Percentiles rank a stretch among this genome's conserved stretches.
Evolutionary conservation across 768 basidiomycete genomes (phyloP).

Genomic region (Suillus cothurnatus): DNA sequence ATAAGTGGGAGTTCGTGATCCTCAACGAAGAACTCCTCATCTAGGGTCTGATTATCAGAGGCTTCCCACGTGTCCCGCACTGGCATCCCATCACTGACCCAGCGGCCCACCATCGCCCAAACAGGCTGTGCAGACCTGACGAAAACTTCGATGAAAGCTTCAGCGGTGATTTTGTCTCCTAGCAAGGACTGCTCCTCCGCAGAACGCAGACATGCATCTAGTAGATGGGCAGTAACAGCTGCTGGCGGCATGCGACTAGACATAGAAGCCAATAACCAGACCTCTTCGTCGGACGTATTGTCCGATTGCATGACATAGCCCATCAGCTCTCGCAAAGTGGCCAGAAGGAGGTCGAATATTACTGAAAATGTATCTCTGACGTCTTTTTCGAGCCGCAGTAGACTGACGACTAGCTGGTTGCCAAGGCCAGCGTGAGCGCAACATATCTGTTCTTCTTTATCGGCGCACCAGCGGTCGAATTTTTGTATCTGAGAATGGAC

Average conservation of each 20-base stretch:
- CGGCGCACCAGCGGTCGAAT: slow-evolving; percentile 74
- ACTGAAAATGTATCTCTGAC: slow-evolving; percentile 56
- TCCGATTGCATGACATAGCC: slow-evolving; percentile 31
- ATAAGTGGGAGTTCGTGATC: slow-evolving; percentile 62
- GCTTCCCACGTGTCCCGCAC: slow-evolving; percentile 37
- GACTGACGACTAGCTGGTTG: slow-evolving; percentile 51
- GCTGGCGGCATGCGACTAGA: slow-evolving; percentile 50
- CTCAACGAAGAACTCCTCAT: slow-evolving; percentile 84
- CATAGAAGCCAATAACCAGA: slow-evolving; percentile 45
- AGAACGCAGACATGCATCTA: slow-evolving; percentile 62
- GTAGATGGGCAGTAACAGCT: slow-evolving; percentile 53
- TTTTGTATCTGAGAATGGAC: slow-evolving; percentile 57
- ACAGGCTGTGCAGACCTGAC: slow-evolving; percentile 64
- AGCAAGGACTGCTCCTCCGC: slow-evolving; percentile 62
- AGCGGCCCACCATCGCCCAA: slow-evolving; percentile 72
- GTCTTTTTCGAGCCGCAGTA: slow-evolving; percentile 64
- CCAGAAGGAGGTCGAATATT: slow-evolving; percentile 59
- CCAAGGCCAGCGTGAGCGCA: slow-evolving; percentile 53
- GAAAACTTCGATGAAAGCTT: slow-evolving; percentile 65
- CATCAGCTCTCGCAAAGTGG: slow-evolving; percentile 43
- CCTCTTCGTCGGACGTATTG: slow-evolving; percentile 29
- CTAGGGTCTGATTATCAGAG: slow-evolving; percentile 35
- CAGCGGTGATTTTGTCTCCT: slow-evolving; percentile 54
- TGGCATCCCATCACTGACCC: slow-evolving; percentile 77
- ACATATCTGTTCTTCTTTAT: slow-evolving; percentile 66